Evolutionary conservation across 2,329 filamentous ascomycete species (phyloP), one percentile per base, ranked within the genome.

Genomic region (Aspergillus sp.): DNA sequence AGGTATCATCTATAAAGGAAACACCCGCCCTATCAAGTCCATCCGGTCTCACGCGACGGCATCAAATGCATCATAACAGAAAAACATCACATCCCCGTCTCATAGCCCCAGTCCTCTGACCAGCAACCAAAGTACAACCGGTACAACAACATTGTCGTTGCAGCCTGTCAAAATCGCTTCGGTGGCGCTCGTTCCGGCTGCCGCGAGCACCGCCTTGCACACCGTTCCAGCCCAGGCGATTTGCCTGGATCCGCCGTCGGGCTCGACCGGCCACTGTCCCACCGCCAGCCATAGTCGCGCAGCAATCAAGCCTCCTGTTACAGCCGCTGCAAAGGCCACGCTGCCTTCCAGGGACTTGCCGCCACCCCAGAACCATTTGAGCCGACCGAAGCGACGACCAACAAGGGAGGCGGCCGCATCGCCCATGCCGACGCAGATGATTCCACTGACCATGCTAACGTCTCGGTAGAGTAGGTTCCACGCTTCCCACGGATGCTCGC

Each of bases 141-240:
- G 94, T 58, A 97, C 93, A 58, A 97, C 87, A 16, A 99, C 94
- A 77, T 99, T 99, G 78, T 99, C 94, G 72, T 99, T 99, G 26
- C 93, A 94, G 2, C 94, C 94, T 13, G 94, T 97, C 58, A 99
- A 76, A 44, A 96, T 93, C 22, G 94, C 92, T 76, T 99, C 94
- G 48, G 94, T 95, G 61, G 96, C 79, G 71, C 92, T 96, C 24
- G 92, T 90, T 52, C 91, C 83, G 40, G 81, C 80, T 6, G 89
- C 91, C 59, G 91, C 95, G 45, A 89, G 66, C 4, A 79, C 76
- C 10, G 87, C 84, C 66, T 93, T 94, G 16, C 60, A 61, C 22
- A 74, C 49, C 13, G 75, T 70, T 26, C 68, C 62, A 1, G 52
- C 35, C 71, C 69, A 72, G 35, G 58, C 61, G 20, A 62, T 60